These are phyloP conservation scores for Metschnikowia amazonensis DNA, from an alignment of 805 yeast species.

Conservation along the genomic window DNA sequence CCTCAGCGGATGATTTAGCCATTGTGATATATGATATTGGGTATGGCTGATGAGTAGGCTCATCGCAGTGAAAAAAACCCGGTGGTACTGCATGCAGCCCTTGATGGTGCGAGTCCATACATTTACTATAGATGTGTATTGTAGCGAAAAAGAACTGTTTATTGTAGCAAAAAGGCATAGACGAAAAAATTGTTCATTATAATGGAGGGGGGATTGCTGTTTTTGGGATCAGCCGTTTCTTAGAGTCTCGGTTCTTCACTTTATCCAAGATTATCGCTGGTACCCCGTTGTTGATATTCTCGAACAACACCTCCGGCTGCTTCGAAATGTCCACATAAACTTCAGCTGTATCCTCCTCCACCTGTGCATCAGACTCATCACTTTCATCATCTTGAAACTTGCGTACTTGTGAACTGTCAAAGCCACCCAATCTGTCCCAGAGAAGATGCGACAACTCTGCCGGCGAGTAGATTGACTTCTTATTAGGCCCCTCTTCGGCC, in stretches of 20 bases:
- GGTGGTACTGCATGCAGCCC: slow-evolving; percentile 10
- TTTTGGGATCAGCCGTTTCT: slow-evolving; percentile 22
- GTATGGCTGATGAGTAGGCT: slow-evolving; percentile 8
- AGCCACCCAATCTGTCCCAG: slow-evolving; percentile 43
- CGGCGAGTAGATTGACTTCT: slow-evolving; percentile 33
- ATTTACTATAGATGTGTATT: background rate
- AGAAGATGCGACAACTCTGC: slow-evolving; percentile 39
- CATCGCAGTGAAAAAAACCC: slow-evolving; percentile 17
- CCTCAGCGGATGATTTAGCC: background rate
- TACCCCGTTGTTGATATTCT: slow-evolving; percentile 34
- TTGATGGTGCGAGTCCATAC: background rate
- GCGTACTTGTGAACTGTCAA: slow-evolving; percentile 33
- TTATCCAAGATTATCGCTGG: slow-evolving; percentile 41
- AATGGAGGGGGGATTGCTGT: slow-evolving; percentile 35
- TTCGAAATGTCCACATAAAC: slow-evolving; percentile 21
- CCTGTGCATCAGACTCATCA: slow-evolving; percentile 9
- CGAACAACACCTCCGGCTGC: slow-evolving; percentile 37
- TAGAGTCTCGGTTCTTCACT: slow-evolving; percentile 18
- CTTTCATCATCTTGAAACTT: slow-evolving; percentile 21
- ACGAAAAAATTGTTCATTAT: background rate
- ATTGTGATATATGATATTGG: background rate
- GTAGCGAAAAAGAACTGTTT: background rate
- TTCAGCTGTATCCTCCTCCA: slow-evolving; percentile 1
- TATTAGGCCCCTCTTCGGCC: slow-evolving; percentile 41
- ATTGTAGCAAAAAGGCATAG: background rate